Conservation (phyloP, 805 yeast species). For the Yamadazyma sp. region DNA sequence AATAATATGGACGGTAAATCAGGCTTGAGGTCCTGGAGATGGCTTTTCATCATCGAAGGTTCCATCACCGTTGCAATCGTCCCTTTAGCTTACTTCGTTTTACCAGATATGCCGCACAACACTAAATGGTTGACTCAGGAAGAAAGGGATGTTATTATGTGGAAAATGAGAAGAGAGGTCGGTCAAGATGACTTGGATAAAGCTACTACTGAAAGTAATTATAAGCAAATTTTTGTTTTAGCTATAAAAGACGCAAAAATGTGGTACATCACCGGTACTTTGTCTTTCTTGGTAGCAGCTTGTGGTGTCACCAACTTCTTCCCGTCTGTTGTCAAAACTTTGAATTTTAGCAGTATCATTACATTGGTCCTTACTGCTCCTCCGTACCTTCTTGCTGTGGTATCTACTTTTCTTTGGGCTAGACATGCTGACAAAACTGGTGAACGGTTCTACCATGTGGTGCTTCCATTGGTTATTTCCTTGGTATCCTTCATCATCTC, state of each 20-base stretch:
- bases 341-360: constrained; percentile 48
- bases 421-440: constrained; percentile 56
- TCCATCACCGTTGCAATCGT: constrained; percentile 48
- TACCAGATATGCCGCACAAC: constrained; percentile 55
- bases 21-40: constrained; percentile 52
- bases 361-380: constrained; percentile 61
- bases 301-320: constrained; percentile 62
- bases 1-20: constrained; percentile 38
- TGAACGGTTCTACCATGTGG: constrained; percentile 53
- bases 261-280: constrained; percentile 47
- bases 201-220: constrained; percentile 32
- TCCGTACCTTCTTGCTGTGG: constrained; percentile 53
- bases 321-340: constrained; percentile 59
- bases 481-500: constrained; percentile 48
- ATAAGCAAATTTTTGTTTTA: constrained; percentile 34
- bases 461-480: constrained; percentile 41
- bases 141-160: constrained; percentile 44
- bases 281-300: constrained; percentile 53
- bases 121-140: constrained; percentile 46
- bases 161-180: constrained; percentile 40
- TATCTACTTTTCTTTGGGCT: constrained; percentile 52
- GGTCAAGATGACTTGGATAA: constrained; percentile 41
- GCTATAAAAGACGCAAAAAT: constrained; percentile 43
- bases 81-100: constrained; percentile 44
- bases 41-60: constrained; percentile 59